Conservation (phyloP, 345 rosid genomes). For the Eucalyptus sp. region DNA sequence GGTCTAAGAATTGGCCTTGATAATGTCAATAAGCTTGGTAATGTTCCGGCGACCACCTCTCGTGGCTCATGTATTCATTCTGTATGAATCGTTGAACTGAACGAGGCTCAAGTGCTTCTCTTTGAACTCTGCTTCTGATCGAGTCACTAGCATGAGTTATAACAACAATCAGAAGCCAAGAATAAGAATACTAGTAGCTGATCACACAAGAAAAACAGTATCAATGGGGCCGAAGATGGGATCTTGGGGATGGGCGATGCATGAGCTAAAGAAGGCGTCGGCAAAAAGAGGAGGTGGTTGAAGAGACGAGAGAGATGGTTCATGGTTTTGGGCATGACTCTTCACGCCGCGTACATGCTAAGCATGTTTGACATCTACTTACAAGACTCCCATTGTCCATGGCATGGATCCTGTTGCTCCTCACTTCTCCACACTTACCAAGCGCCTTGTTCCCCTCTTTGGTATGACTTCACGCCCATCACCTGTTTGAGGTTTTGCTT, state of each 20-base stretch:
- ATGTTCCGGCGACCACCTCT: no score
- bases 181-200: background rate
- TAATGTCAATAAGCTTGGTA: no score
- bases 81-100: no score
- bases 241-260: conserved; percentile 48
- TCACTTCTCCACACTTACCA: no score
- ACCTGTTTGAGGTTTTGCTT: background rate
- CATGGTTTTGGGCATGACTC: conserved; percentile 51
- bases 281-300: conserved; percentile 21
- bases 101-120: no score
- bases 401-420: no score
- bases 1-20: no score
- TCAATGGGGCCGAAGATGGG: conserved; percentile 29
- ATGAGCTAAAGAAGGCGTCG: background rate
- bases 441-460: no score
- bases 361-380: conserved; percentile 90
- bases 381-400: conserved; percentile 52
- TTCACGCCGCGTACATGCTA: conserved; percentile 69
- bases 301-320: conserved; percentile 70
- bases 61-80: no score
- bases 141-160: background rate
- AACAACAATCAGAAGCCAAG: background rate
- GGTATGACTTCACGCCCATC: background rate
- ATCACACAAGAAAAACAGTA: background rate
- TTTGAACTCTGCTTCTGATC: background rate